Conservation (phyloP, 2,329 filamentous ascomycete genomes). For the Fusarium praegraminearum region DNA sequence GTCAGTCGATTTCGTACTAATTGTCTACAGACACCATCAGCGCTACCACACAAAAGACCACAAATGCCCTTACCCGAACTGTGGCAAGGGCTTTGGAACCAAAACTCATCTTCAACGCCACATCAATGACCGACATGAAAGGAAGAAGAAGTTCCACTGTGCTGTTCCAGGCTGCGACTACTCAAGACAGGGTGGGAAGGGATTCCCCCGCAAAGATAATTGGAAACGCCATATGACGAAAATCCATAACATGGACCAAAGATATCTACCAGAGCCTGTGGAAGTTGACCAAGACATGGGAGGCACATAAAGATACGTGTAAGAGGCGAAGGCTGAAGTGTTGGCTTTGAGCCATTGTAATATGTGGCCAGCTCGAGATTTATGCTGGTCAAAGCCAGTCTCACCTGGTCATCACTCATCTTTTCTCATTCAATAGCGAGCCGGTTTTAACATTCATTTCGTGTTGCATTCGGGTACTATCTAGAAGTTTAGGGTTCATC, state of each 20-base stretch:
- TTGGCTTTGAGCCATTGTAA: neutral
- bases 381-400: neutral
- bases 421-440: constrained; percentile 32
- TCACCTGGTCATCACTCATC: constrained; percentile 5
- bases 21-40: constrained; percentile 64
- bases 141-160: constrained; percentile 71
- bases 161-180: constrained; percentile 66
- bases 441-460: constrained; percentile 41
- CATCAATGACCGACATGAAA: constrained; percentile 71
- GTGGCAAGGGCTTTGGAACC: constrained; percentile 69
- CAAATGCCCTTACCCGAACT: constrained; percentile 65
- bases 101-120: constrained; percentile 72
- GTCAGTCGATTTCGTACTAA: neutral
- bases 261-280: constrained; percentile 57
- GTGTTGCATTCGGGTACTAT: constrained; percentile 28
- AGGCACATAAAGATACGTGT: constrained; percentile 28
- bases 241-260: constrained; percentile 63
- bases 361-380: neutral
- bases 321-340: neutral
- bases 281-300: constrained; percentile 54
- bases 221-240: constrained; percentile 73
- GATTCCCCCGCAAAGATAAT: constrained; percentile 72
- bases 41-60: constrained; percentile 71
- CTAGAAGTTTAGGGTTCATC: constrained; percentile 21
- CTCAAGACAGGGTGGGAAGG: constrained; percentile 67